A percentile compares a stretch with the other conserved stretches of the same genome.
phyloP scores from a whole-genome alignment of 345 rosid species.

The Aquilaria malaccensis region DNA sequence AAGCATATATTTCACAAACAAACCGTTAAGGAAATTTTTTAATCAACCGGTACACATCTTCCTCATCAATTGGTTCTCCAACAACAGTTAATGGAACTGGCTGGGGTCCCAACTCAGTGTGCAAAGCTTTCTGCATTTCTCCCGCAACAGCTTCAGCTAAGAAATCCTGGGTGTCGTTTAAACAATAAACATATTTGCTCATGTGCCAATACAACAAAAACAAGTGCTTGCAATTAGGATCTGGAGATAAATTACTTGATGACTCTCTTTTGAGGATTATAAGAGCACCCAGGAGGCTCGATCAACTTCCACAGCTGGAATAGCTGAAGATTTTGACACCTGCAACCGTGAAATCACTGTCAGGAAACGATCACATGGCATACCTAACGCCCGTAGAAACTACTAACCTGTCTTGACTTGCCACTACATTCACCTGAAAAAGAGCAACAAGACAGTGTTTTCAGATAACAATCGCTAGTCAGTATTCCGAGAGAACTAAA shows the following conservation, averaged over 20 bases:
- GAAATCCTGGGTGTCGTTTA: slow-evolving; percentile 46
- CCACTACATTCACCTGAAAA: slow-evolving; percentile 38
- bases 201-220: not conserved
- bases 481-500: not conserved
- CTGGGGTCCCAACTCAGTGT: slow-evolving; percentile 76
- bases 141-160: slow-evolving; percentile 93
- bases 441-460: not conserved
- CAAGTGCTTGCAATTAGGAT: not conserved
- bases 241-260: slow-evolving; percentile 44
- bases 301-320: slow-evolving; percentile 89
- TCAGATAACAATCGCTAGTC: not conserved
- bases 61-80: slow-evolving; percentile 54
- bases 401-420: slow-evolving; percentile 45
- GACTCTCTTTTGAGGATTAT: slow-evolving; percentile 79
- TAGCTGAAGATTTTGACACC: slow-evolving; percentile 43
- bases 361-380: not conserved
- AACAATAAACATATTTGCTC: not conserved
- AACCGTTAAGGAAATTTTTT: not conserved
- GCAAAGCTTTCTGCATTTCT: slow-evolving; percentile 85
- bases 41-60: slow-evolving; percentile 35
- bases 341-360: slow-evolving; percentile 13
- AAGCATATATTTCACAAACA: not conserved
- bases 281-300: slow-evolving; percentile 83
- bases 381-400: not conserved
- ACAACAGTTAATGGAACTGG: slow-evolving; percentile 85